These are phyloP conservation scores for Amanita muscaria DNA, from an alignment of 768 basidiomycete genomes.

Conservation along the genomic window DNA sequence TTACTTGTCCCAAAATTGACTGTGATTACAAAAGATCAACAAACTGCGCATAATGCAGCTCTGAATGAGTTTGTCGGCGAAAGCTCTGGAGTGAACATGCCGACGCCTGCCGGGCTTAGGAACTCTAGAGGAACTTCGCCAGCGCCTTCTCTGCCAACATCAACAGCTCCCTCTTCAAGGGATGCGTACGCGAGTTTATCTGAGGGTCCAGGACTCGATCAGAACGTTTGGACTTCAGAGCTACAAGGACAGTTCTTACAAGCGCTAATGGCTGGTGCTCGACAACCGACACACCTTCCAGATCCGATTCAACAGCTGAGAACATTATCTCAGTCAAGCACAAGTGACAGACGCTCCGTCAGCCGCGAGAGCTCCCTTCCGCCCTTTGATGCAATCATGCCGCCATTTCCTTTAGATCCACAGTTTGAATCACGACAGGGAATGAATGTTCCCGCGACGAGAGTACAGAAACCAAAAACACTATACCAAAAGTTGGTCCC, in stretches of 20 bases:
- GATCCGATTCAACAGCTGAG: neutral
- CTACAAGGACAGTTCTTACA: constrained; percentile 63
- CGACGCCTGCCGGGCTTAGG: constrained; percentile 18
- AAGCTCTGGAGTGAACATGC: constrained; percentile 24
- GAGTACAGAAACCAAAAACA: constrained; percentile 17
- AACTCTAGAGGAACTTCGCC: constrained; percentile 18
- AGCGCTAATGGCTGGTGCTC: constrained; percentile 41
- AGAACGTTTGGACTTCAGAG: constrained; percentile 57
- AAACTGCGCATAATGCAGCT: constrained; percentile 23
- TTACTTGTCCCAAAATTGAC: neutral
- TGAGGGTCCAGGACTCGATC: constrained; percentile 27
- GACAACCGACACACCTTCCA: constrained; percentile 10
- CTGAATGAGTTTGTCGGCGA: constrained; percentile 36
- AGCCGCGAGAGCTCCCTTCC: constrained; percentile 12
- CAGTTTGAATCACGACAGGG: neutral
- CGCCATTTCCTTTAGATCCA: constrained; percentile 27
- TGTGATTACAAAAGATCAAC: constrained; percentile 25
- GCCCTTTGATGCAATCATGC: constrained; percentile 36
- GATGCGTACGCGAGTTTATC: constrained; percentile 15
- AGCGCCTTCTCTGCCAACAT: constrained; percentile 19
- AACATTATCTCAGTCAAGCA: neutral
- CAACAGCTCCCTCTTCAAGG: constrained; percentile 10
- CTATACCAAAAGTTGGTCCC: constrained; percentile 54
- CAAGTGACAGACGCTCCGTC: neutral
- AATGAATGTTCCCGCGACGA: neutral